phyloP scores from a whole-genome alignment of 1,284 basidiomycete genomes.

The Phenoliferia sp. region DNA sequence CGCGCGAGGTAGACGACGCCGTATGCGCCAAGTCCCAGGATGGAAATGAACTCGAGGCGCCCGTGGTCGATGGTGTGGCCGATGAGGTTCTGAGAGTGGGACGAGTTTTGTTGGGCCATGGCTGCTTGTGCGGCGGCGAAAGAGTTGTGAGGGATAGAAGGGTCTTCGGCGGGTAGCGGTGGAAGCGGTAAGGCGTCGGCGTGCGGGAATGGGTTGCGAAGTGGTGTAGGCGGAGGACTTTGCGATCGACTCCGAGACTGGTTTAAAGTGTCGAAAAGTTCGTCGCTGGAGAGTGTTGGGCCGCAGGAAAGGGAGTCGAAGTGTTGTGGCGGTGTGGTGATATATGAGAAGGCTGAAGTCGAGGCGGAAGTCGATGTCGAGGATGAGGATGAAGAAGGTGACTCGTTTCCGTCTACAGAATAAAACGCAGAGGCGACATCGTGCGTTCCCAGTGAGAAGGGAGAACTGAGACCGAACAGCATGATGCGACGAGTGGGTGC shows the following conservation, averaged over 20 bases:
- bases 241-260: neutral
- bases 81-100: conserved; percentile 41
- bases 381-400: neutral
- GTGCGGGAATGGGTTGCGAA: neutral
- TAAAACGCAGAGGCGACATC: neutral
- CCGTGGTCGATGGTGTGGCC: conserved; percentile 45
- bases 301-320: neutral
- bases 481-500: conserved; percentile 1
- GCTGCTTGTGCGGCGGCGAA: conserved; percentile 31
- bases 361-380: conserved; percentile 5
- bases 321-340: neutral
- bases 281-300: neutral
- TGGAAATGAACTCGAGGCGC: conserved; percentile 33
- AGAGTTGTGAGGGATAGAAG: conserved; percentile 1
- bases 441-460: neutral
- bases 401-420: neutral
- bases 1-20: conserved; percentile 91
- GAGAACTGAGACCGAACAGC: neutral
- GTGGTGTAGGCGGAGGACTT: neutral
- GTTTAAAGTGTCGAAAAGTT: neutral
- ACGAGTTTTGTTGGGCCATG: conserved; percentile 34
- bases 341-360: conserved; percentile 6
- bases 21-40: conserved; percentile 90
- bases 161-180: neutral
- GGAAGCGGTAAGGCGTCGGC: neutral